Evolutionary conservation across 495 filamentous ascomycete species (phyloP).

Genomic region (Penicillium arizonense): DNA sequence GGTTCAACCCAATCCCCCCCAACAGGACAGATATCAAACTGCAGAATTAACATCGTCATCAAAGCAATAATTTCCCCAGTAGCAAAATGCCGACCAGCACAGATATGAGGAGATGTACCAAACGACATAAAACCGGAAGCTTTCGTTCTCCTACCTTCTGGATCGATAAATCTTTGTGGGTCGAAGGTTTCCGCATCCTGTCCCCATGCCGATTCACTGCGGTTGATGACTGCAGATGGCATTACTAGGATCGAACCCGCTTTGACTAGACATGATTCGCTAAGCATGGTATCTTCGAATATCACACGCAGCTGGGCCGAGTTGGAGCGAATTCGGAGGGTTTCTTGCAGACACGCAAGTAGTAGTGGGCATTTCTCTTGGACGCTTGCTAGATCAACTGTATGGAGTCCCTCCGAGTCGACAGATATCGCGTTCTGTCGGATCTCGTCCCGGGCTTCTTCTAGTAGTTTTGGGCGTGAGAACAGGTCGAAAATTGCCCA

Average conservation of each 20-base stretch:
- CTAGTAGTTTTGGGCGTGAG: conserved; percentile 35
- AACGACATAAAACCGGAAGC: conserved; percentile 37
- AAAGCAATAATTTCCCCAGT: conserved; percentile 38
- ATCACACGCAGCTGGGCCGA: conserved; percentile 25
- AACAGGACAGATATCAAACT: conserved; percentile 35
- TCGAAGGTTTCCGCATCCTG: conserved; percentile 23
- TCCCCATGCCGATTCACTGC: conserved; percentile 27
- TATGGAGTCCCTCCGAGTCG: conserved; percentile 14
- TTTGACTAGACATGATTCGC: conserved; percentile 31
- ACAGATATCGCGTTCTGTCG: conserved; percentile 15
- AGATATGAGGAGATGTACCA: conserved; percentile 41
- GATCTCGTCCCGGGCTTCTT: conserved; percentile 35
- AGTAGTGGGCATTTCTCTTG: conserved; percentile 37
- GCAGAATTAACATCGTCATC: conserved; percentile 36
- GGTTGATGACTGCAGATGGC: conserved; percentile 20
- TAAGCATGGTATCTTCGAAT: conserved; percentile 29
- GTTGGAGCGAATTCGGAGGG: conserved; percentile 24
- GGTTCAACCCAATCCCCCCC: conserved; percentile 21
- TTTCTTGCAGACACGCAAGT: conserved; percentile 40
- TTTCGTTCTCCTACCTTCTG: conserved; percentile 5
- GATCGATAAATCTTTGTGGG: conserved; percentile 28
- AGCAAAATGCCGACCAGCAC: conserved; percentile 50
- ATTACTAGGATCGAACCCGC: conserved; percentile 23
- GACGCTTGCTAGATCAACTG: conserved; percentile 33
- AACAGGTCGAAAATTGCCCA: conserved; percentile 44